phyloP scores from a whole-genome alignment of 345 rosid species.

The Syzygium aqueum region DNA sequence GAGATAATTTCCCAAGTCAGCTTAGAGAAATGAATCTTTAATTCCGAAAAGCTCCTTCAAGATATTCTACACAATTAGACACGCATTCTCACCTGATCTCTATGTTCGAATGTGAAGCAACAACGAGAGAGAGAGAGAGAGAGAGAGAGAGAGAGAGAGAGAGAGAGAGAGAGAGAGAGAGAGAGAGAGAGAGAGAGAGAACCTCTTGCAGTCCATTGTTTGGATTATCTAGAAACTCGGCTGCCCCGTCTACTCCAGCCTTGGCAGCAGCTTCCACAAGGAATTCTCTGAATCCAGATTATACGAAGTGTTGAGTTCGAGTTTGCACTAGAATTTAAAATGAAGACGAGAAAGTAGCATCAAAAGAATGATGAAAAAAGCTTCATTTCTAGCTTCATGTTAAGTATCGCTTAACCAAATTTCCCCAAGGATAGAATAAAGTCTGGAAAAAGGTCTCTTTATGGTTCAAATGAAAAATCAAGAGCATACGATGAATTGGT shows the following conservation, averaged over 20 bases:
- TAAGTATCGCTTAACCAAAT: background rate
- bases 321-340: background rate
- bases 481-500: background rate
- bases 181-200: background rate
- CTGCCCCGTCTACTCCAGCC: constrained; percentile 75
- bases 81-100: background rate
- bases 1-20: background rate
- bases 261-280: constrained; percentile 67
- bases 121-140: background rate
- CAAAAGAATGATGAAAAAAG: background rate
- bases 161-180: background rate
- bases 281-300: constrained; percentile 45
- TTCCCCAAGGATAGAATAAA: background rate
- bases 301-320: background rate
- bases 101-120: background rate
- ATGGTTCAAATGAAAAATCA: background rate
- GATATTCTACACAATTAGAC: background rate
- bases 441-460: background rate
- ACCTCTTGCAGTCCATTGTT: constrained; percentile 65
- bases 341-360: background rate
- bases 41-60: background rate
- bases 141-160: background rate
- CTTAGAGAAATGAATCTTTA: background rate
- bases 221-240: constrained; percentile 66
- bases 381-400: background rate